A percentile compares a stretch with the other conserved stretches of the same genome.
These are phyloP conservation scores for Coemansia sp. DNA, from an alignment of 192 early-diverging fungal species.

Conservation along the genomic window DNA sequence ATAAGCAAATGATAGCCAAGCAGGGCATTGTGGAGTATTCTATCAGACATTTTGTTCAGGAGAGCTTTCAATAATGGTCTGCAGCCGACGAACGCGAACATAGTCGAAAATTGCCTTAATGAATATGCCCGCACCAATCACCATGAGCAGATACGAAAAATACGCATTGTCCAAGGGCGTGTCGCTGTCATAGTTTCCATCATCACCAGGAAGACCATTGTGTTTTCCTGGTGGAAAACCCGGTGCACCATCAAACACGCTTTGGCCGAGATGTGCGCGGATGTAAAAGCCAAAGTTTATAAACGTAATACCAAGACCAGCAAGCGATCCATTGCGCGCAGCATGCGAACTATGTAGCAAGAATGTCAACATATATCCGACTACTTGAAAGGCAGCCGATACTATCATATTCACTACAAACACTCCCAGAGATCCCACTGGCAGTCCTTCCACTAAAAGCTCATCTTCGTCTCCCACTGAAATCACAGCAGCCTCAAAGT, in stretches of 20 bases:
- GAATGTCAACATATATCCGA: slow-evolving; percentile 89
- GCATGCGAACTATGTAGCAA: slow-evolving; percentile 88
- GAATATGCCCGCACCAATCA: slow-evolving; percentile 72
- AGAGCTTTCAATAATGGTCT: slow-evolving; percentile 64
- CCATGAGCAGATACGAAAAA: slow-evolving; percentile 72
- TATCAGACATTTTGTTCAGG: slow-evolving; percentile 54
- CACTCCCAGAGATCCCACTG: slow-evolving; percentile 75
- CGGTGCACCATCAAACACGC: slow-evolving; percentile 11
- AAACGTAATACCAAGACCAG: slow-evolving; percentile 79
- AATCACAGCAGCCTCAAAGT: slow-evolving; percentile 77
- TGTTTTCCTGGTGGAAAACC: slow-evolving; percentile 1
- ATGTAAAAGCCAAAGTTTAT: slow-evolving; percentile 76
- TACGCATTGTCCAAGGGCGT: slow-evolving; percentile 61
- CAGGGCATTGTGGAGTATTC: too few relatives aligned
- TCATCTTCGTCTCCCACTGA: slow-evolving; percentile 78
- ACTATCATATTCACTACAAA: slow-evolving; percentile 81
- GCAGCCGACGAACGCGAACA: slow-evolving; percentile 66
- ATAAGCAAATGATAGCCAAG: too few relatives aligned
- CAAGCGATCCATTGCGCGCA: slow-evolving; percentile 75
- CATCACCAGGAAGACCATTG: slow-evolving; percentile 15
- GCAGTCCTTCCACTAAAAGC: slow-evolving; percentile 86
- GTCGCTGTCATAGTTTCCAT: slow-evolving; percentile 24
- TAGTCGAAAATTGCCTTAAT: slow-evolving; percentile 72
- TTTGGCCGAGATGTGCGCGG: slow-evolving; percentile 56
- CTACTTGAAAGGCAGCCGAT: slow-evolving; percentile 76